Base-by-base conservation (phyloP, 768 basidiomycete species). In the Auriculariales sp. region DNA sequence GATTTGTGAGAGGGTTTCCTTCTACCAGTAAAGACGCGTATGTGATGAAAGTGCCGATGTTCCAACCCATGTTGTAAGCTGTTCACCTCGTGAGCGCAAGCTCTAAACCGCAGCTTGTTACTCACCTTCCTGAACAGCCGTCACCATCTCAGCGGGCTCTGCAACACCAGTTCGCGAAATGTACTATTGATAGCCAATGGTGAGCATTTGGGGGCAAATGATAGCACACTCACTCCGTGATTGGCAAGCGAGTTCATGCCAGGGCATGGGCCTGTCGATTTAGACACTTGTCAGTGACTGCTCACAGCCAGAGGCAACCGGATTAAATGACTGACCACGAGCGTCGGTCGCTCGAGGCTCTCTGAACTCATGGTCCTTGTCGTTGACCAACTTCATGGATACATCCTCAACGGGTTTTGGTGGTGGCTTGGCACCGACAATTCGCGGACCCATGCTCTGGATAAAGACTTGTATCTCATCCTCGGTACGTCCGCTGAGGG, bases 31-130 rank as follows among this genome's bases (percentile, higher is more conserved):
- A 44, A n/a, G 51, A 46, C 14, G 46, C 46, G 25, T 52, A 52
- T 19, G 30, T 32, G 14, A 52, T 27, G 11, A 46, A 46, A 14
- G 12, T 31, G 4, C 39, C 50, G 28, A 52, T 19, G 27, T 52
- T 35, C 22, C 28, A 28, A 6, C 51, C 51, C 51, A 52, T 35
- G 46, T 52, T 52, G 47, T 48, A 52, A 12, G 47, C 50, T 51
- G 28, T 25, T 3, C 12, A 11, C 3, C 31, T 1, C 3, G n/a
- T 49, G 9, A 28, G 28, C 28, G 7, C 9, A 32, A 28, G 17
- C 28, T 29, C n/a, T 17, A 19, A 32, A 32, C 15, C 7, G 7
- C 7, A n/a, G 4, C 28, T 5, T 14, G 34, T 17, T 12, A 22
- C 31, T n/a, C 31, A 51, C 50, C 51, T 33, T 52, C 51, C 34